phyloP scores from a whole-genome alignment of 2,329 filamentous ascomycete genomes.

The Fusarium longipes region DNA sequence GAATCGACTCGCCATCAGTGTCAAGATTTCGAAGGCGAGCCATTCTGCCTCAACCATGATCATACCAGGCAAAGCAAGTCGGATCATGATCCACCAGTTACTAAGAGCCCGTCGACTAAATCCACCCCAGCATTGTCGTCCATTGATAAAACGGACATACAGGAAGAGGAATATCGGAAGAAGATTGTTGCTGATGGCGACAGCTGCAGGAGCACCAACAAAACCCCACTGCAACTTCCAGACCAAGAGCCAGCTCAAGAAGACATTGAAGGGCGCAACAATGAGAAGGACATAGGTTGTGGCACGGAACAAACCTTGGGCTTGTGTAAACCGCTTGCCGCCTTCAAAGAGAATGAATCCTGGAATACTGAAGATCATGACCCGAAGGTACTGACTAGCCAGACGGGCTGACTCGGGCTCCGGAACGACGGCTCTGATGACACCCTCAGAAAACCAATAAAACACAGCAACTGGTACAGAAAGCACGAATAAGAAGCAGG shows the following conservation, averaged over 20 bases:
- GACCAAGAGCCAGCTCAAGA: slow-evolving; percentile 83
- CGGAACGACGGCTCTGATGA: slow-evolving; percentile 64
- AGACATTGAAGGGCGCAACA: slow-evolving; percentile 79
- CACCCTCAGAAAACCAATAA: slow-evolving; percentile 75
- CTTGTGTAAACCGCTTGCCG: slow-evolving; percentile 84
- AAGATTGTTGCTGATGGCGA: slow-evolving; percentile 80
- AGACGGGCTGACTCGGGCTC: slow-evolving; percentile 71
- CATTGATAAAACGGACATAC: slow-evolving; percentile 80
- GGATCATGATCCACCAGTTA: slow-evolving; percentile 86
- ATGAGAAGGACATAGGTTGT: slow-evolving; percentile 81
- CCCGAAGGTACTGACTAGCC: slow-evolving; percentile 77
- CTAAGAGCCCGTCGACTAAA: slow-evolving; percentile 75
- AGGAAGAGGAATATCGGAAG: slow-evolving; percentile 81
- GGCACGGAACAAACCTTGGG: slow-evolving; percentile 82
- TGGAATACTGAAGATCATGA: slow-evolving; percentile 79
- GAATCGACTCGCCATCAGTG: slow-evolving; percentile 82
- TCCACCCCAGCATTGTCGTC: slow-evolving; percentile 85
- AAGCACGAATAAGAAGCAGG: slow-evolving; percentile 78
- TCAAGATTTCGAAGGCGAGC: slow-evolving; percentile 91
- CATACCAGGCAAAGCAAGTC: slow-evolving; percentile 86
- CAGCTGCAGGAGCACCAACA: slow-evolving; percentile 83
- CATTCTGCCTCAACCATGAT: slow-evolving; percentile 96
- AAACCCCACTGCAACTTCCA: slow-evolving; percentile 78
- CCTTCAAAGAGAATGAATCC: slow-evolving; percentile 82
- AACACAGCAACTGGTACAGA: slow-evolving; percentile 77